A percentile compares a stretch with the other conserved stretches of the same genome.
Conservation (phyloP, 768 basidiomycete genomes). For the Rhodotorula kratochvilovae region DNA sequence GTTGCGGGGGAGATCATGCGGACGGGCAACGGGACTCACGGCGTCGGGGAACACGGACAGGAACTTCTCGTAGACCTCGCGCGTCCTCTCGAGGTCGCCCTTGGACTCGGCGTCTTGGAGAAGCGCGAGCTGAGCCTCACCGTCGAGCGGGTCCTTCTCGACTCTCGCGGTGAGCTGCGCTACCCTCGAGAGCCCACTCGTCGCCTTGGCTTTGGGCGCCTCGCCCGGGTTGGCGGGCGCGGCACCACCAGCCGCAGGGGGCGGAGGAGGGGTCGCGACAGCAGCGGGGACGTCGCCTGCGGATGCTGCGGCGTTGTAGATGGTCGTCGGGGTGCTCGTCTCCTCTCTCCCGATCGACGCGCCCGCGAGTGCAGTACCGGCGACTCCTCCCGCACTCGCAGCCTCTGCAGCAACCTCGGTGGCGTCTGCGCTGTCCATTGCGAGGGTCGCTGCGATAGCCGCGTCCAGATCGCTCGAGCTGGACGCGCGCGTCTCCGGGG, state of each 20-base stretch:
- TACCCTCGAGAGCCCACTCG: constrained; percentile 31
- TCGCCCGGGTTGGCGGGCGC: not conserved
- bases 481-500: not conserved
- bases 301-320: constrained; percentile 15
- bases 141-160: constrained; percentile 63
- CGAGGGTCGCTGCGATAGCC: constrained; percentile 26
- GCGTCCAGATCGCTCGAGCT: constrained; percentile 10
- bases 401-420: not conserved
- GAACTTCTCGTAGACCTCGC: constrained; percentile 74
- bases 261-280: constrained; percentile 13
- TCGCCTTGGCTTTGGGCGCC: not conserved
- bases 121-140: constrained; percentile 71
- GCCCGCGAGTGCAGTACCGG: not conserved
- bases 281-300: constrained; percentile 19
- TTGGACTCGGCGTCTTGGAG: constrained; percentile 70
- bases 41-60: constrained; percentile 85
- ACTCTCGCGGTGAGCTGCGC: constrained; percentile 39
- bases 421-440: constrained; percentile 6
- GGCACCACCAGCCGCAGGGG: not conserved
- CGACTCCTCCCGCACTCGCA: not conserved
- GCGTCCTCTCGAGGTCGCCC: constrained; percentile 72
- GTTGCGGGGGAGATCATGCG: not conserved
- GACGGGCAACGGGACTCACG: constrained; percentile 56
- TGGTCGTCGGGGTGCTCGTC: constrained; percentile 19
- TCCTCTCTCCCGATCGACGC: constrained; percentile 10